Evolutionary conservation across 139 green algal genomes (phyloP), one percentile per base, ranked within the genome.

Genomic region (Coccomyxa sp.): DNA sequence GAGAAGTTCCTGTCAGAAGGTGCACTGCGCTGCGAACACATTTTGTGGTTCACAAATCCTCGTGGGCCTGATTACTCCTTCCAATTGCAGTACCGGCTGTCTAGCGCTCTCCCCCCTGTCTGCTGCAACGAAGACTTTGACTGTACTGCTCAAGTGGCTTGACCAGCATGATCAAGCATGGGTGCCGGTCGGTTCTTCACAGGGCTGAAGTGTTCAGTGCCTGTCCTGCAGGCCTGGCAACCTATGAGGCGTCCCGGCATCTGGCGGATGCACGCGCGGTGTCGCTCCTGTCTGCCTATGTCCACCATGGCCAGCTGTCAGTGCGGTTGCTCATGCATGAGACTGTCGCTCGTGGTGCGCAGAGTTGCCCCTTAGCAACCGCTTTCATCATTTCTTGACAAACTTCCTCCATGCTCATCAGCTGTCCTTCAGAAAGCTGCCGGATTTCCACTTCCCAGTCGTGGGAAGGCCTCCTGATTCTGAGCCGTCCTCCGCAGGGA

Each of bases 251-350:
- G 10, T 32, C 75, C 21, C 75, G 86, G 27, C 78, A 83, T 10
- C 84, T 88, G 45, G 91, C 89, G 15, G 89, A 92, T 67, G 91
- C 60, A 0, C 60, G 87, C 15, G 86, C 85, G 0, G 89, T 94
- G 38, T 90, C 88, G 15, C 79, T 76, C 14, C 84, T 94, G 79
- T 92, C 88, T 0, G 88, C 91, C 0, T 94, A 94, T 84, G 80
- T 94, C 0, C 91, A 87, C 32, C 91, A 74, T 21, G 91, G 91
- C 9, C 82, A 90, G 85, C 86, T 94, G 38, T 90, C 81, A 76
- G 79, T 84, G n/a, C 81, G 88, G 32, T 57, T 88, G 31, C 81
- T 90, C 82, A 84, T 83, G 83, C 60, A 83, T 18, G 79, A 88
- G 77, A 74, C 45, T 9, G 7, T 25, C 63, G 10, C 4, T 9